Conservation (phyloP, 345 rosid genomes). For the Bruguiera sexangula region DNA sequence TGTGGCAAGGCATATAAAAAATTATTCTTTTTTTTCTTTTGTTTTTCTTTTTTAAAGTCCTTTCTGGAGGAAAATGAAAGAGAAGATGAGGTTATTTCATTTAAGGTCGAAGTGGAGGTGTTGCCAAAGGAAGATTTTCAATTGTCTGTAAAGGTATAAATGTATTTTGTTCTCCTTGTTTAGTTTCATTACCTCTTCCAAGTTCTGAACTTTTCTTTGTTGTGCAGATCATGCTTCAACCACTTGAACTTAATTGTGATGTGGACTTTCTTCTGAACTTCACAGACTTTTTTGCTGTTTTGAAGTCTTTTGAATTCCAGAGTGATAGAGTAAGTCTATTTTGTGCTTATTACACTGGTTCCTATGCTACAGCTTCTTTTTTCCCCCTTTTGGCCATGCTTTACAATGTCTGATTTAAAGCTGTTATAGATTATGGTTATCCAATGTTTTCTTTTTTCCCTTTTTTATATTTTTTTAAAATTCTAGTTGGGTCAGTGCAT, state of each 20-base stretch:
- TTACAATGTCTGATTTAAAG: neutral
- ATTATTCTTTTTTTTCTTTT: neutral
- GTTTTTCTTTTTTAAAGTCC: conserved; percentile 33
- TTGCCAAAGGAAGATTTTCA: conserved; percentile 47
- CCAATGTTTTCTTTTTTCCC: neutral
- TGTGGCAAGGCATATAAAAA: neutral
- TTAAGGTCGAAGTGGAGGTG: conserved; percentile 52
- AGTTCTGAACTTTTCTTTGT: conserved; percentile 10
- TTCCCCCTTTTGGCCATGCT: neutral
- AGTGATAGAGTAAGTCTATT: conserved; percentile 62
- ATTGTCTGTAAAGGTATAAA: conserved; percentile 58
- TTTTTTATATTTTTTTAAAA: neutral
- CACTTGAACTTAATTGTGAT: conserved; percentile 58
- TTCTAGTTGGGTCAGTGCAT: conserved; percentile 7
- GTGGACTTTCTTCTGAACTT: conserved; percentile 41
- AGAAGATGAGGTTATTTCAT: conserved; percentile 43
- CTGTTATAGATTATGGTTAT: neutral
- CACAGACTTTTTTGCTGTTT: conserved; percentile 41
- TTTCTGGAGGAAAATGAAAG: conserved; percentile 30
- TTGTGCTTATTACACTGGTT: conserved; percentile 5
- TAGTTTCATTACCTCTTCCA: neutral
- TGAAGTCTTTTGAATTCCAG: conserved; percentile 59
- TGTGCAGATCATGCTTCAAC: conserved; percentile 60
- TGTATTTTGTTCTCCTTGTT: conserved; percentile 18
- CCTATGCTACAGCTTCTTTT: too few relatives aligned